These are phyloP conservation scores for Phytophthora pluvialis DNA, from an alignment of 352 stramenopile species.

Conservation along the genomic window DNA sequence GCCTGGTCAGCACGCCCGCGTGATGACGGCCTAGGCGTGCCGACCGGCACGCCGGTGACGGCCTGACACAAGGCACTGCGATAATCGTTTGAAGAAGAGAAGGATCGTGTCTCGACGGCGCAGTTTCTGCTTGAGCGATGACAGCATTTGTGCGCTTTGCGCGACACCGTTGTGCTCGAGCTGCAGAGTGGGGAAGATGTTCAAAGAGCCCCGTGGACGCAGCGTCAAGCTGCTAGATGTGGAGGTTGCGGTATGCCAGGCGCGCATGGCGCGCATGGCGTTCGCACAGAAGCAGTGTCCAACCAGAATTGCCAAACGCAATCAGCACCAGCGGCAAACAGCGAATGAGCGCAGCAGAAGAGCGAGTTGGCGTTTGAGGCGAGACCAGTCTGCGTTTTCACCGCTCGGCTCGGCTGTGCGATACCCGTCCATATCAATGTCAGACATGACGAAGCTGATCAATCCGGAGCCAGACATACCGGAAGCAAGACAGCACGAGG, in stretches of 20 bases:
- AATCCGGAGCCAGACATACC: not conserved
- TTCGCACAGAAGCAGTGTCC: conserved; percentile 15
- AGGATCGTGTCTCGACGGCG: conserved; percentile 8
- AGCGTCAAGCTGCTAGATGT: conserved; percentile 11
- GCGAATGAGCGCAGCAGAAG: too few relatives aligned
- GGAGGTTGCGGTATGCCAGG: conserved; percentile 9
- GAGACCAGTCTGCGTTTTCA: conserved; percentile 6
- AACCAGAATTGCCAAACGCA: not conserved
- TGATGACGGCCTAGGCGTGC: too few relatives aligned
- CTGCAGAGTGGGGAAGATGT: conserved; percentile 14
- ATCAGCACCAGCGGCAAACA: not conserved
- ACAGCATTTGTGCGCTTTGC: conserved; percentile 12
- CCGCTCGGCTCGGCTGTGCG: not conserved
- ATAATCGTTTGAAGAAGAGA: conserved; percentile 7
- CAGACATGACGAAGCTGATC: conserved; percentile 7
- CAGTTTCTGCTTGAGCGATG: conserved; percentile 6
- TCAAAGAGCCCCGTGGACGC: conserved; percentile 3
- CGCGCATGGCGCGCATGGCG: conserved; percentile 6
- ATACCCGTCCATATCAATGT: conserved; percentile 21
- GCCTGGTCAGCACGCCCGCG: too few relatives aligned
- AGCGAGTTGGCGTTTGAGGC: conserved; percentile 1
- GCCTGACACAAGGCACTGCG: not conserved
- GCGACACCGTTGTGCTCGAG: conserved; percentile 4
- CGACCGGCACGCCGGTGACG: too few relatives aligned
- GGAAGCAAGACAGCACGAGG: too few relatives aligned